A percentile compares a stretch with the other conserved stretches of the same genome.
phyloP scores from a whole-genome alignment of 83 land plant species.

The Picea mariana region DNA sequence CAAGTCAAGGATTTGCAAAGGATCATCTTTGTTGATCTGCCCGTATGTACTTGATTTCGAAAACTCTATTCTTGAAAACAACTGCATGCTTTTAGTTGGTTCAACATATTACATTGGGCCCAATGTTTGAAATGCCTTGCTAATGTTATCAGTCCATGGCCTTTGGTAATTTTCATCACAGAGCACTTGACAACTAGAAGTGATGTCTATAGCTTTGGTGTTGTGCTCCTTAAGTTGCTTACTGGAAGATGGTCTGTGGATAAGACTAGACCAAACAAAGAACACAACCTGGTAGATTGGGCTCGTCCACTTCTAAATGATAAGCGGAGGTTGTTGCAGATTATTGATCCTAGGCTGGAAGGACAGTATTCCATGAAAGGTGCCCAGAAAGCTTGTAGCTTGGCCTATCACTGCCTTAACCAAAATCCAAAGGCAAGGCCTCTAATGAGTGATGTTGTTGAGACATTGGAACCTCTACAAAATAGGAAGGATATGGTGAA shows the following conservation, averaged over 20 bases:
- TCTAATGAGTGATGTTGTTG: constrained; percentile 86
- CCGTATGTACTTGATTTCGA: background rate
- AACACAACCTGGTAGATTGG: constrained; percentile 64
- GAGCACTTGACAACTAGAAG: constrained; percentile 72
- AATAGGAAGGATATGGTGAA: constrained; percentile 48
- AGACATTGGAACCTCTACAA: constrained; percentile 70
- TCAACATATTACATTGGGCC: background rate
- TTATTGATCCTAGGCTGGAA: constrained; percentile 54
- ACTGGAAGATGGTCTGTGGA: constrained; percentile 70
- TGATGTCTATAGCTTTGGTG: constrained; percentile 77
- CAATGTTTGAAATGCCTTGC: background rate
- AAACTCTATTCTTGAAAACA: too few relatives aligned
- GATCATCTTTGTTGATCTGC: background rate
- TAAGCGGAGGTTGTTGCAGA: constrained; percentile 54
- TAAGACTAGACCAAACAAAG: constrained; percentile 60
- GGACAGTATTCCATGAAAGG: constrained; percentile 56
- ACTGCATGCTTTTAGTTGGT: background rate
- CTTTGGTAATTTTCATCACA: too few relatives aligned
- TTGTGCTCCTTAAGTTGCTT: constrained; percentile 66
- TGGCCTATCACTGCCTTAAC: constrained; percentile 75
- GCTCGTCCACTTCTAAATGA: constrained; percentile 69
- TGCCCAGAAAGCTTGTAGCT: constrained; percentile 69
- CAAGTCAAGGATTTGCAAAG: background rate
- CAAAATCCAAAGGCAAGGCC: constrained; percentile 83
- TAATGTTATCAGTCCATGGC: background rate